These are phyloP conservation scores for Letharia lupina DNA, from an alignment of 495 filamentous ascomycete species.

Conservation along the genomic window DNA sequence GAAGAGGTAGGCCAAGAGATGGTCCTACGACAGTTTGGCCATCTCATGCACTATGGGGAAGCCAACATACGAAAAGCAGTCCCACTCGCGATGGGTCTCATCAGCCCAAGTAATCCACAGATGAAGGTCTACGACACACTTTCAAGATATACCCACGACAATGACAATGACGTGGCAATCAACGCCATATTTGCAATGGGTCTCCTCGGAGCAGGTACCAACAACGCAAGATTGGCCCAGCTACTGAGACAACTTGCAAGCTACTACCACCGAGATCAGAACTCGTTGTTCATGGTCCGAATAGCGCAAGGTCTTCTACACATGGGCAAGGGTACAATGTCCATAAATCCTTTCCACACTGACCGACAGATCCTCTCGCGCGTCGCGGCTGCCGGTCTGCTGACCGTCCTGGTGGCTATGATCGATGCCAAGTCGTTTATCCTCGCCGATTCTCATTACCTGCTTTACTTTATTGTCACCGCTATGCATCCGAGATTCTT, in stretches of 20 bases:
- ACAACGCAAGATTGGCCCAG: constrained; percentile 94
- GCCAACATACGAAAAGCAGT: constrained; percentile 94
- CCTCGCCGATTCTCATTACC: constrained; percentile 78
- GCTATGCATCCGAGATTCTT: constrained; percentile 96
- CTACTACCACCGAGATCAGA: constrained; percentile 95
- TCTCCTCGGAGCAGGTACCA: constrained; percentile 90
- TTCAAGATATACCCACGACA: constrained; percentile 98
- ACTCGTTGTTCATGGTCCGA: constrained; percentile 96
- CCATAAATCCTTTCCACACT: constrained; percentile 94
- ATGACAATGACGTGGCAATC: constrained; percentile 95
- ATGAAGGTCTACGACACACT: constrained; percentile 99
- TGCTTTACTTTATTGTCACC: constrained; percentile 96
- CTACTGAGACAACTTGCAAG: constrained; percentile 88
- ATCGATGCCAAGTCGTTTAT: constrained; percentile 95
- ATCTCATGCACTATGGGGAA: constrained; percentile 98
- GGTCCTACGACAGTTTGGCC: constrained; percentile 93
- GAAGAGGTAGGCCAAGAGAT: constrained; percentile 98
- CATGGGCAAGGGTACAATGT: constrained; percentile 98
- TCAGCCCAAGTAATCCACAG: constrained; percentile 95
- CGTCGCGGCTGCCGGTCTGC: constrained; percentile 80
- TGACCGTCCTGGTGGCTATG: constrained; percentile 82
- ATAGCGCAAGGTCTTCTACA: constrained; percentile 96
- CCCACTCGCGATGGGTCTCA: constrained; percentile 92
- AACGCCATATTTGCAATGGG: constrained; percentile 99
- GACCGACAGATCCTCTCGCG: constrained; percentile 91